Evolutionary conservation across 2,329 filamentous ascomycete genomes (phyloP), one percentile per base, ranked within the genome.

Genomic region (Cladophialophora exuberans): DNA sequence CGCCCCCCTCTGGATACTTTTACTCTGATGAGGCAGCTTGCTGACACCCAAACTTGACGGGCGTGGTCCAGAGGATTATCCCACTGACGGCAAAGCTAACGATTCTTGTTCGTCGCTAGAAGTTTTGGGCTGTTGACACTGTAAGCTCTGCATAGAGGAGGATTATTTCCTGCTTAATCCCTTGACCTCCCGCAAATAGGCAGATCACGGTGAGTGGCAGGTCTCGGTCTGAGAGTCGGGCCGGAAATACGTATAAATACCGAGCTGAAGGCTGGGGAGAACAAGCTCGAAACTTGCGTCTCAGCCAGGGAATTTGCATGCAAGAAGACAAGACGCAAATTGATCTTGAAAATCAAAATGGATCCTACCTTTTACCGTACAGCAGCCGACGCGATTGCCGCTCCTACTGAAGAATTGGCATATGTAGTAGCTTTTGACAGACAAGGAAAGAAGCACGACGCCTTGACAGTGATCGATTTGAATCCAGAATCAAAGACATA

Each of bases 401-500:
- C 36, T 4, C 48, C 38, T 11, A 7, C 28, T 9, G 48, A 51
- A 43, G 48, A 51, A 43, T 35, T 51, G 36, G 48, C 48, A 7
- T 51, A 51, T 30, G 48, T 51, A 15, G 48, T 51, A 18, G 48
- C 36, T 17, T 43, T 51, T 35, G 48, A 51, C 25, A 35, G 36
- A 20, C 13, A 51, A 51, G 36, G 25, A 6, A 17, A 43, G 48
- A 51, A 51, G n/a, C 36, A 51, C 22, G 48, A 51, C 25, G 48
- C 48, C 7, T 23, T 51, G 36, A 42, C 39, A 5, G 48, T 51
- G 15, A 26, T 51, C 22, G 48, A 51, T 18, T 20, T 51, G 39
- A 51, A 51, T 17, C 48, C 48, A 4, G 26, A 23, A 11, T 47
- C 44, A 11, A 30, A 25, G 13, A 35, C 48, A 10, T 51, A 51